phyloP scores from a whole-genome alignment of 257 asterid genomes.

The Solanum commersonii region DNA sequence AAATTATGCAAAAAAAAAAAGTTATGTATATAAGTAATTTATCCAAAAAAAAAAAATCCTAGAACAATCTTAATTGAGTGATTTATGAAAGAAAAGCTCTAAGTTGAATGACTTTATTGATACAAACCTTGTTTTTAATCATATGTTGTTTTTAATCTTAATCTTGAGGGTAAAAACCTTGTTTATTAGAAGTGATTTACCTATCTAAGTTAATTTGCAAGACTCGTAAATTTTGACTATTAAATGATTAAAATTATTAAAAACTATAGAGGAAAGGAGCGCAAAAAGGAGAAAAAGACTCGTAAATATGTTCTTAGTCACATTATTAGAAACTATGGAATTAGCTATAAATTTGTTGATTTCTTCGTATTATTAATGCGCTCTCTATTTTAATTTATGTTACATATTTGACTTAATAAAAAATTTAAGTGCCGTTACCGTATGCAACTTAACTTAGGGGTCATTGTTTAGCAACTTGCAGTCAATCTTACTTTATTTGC shows the following conservation, averaged over 20 bases:
- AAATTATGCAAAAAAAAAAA: too few species aligned
- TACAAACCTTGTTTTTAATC: too few species aligned
- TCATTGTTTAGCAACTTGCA: background rate
- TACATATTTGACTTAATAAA: background rate
- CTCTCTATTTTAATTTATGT: background rate
- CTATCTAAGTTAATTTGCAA: background rate
- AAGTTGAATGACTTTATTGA: too few species aligned
- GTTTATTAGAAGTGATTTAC: background rate
- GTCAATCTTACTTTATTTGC: background rate
- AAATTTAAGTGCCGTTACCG: background rate
- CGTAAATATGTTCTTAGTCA: too few species aligned
- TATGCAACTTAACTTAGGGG: background rate
- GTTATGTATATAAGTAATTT: too few species aligned
- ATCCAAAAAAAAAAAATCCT: too few species aligned
- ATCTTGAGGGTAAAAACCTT: background rate
- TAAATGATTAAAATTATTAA: background rate
- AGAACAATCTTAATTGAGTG: too few species aligned
- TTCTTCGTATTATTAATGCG: background rate
- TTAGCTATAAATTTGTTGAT: too few species aligned
- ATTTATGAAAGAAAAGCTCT: too few species aligned
- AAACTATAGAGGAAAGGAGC: background rate
- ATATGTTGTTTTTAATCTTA: too few species aligned
- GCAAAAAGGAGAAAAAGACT: background rate
- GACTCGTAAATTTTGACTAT: background rate
- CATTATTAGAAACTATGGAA: too few species aligned